These are phyloP conservation scores for Chrysoporthe puriensis DNA, from an alignment of 2,329 filamentous ascomycete species.

Conservation along the genomic window DNA sequence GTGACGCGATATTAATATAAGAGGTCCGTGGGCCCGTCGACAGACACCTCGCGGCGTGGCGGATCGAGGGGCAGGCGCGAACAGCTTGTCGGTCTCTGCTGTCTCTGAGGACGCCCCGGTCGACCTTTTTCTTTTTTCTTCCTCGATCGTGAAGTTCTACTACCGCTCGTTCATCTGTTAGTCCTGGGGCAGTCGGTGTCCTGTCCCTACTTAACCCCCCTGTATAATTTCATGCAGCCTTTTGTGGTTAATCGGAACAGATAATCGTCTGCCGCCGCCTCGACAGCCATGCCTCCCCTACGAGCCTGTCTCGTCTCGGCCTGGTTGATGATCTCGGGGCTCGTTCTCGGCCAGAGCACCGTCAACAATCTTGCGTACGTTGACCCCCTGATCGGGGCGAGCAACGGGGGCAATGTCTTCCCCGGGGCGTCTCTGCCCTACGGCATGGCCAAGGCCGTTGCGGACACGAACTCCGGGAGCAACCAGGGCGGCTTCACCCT, in stretches of 20 bases:
- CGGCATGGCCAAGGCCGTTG: conserved; percentile 60
- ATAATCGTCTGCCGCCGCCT: neutral
- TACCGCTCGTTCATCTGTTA: neutral
- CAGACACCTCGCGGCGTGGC: neutral
- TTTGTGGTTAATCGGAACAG: neutral
- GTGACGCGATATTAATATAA: neutral
- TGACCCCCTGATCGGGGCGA: conserved; percentile 47
- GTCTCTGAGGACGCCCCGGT: neutral
- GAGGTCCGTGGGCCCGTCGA: neutral
- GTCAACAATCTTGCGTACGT: conserved; percentile 31
- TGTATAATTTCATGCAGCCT: neutral
- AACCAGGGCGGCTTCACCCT: conserved; percentile 63
- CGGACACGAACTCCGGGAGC: conserved; percentile 56
- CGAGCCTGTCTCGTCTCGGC: neutral
- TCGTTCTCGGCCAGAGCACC: conserved; percentile 12
- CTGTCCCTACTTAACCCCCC: neutral
- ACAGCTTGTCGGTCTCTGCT: neutral
- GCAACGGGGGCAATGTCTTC: conserved; percentile 48
- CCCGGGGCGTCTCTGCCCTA: conserved; percentile 48
- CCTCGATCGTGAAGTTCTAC: neutral
- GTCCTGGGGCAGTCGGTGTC: neutral
- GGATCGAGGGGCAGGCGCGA: neutral
- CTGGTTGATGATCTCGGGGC: conserved; percentile 8
- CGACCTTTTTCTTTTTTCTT: neutral
- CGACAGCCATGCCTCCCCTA: conserved; percentile 6